These are phyloP conservation scores for Graphiopsis chlorocephala DNA, from an alignment of 2,329 filamentous ascomycete species.

Conservation along the genomic window DNA sequence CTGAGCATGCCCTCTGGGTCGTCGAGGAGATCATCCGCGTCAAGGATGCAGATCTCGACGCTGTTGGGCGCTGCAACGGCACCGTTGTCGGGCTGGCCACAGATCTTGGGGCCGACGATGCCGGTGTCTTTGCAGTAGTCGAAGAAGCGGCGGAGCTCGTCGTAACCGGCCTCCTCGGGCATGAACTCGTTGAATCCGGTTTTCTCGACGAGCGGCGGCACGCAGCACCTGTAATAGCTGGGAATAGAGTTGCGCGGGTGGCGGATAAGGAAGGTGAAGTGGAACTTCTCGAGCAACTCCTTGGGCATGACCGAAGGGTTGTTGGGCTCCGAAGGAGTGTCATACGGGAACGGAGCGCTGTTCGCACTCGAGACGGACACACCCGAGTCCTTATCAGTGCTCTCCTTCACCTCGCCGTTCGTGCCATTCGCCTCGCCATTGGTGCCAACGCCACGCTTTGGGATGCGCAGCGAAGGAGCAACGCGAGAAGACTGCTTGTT, in stretches of 20 bases:
- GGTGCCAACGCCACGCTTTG: conserved; percentile 61
- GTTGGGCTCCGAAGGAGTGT: conserved; percentile 57
- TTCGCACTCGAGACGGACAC: conserved; percentile 34
- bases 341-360: conserved; percentile 55
- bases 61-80: conserved; percentile 27
- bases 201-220: conserved; percentile 76
- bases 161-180: conserved; percentile 84
- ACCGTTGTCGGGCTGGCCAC: conserved; percentile 44
- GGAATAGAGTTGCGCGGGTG: conserved; percentile 90
- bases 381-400: conserved; percentile 29
- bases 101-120: conserved; percentile 67
- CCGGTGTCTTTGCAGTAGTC: conserved; percentile 72
- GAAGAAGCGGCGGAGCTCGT: conserved; percentile 81
- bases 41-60: conserved; percentile 76
- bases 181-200: conserved; percentile 88
- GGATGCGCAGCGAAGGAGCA: conserved; percentile 63
- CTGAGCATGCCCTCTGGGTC: conserved; percentile 72
- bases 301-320: conserved; percentile 86
- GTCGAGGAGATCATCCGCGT: conserved; percentile 92
- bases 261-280: conserved; percentile 95
- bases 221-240: conserved; percentile 90
- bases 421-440: conserved; percentile 35
- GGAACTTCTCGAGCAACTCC: conserved; percentile 72
- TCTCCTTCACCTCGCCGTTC: conserved; percentile 13
- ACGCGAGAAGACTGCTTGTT: conserved; percentile 65